Percentiles rank a stretch among this genome's conserved stretches.
These are phyloP conservation scores for Hypholoma sublateritium DNA, from an alignment of 768 basidiomycete species.

Conservation along the genomic window DNA sequence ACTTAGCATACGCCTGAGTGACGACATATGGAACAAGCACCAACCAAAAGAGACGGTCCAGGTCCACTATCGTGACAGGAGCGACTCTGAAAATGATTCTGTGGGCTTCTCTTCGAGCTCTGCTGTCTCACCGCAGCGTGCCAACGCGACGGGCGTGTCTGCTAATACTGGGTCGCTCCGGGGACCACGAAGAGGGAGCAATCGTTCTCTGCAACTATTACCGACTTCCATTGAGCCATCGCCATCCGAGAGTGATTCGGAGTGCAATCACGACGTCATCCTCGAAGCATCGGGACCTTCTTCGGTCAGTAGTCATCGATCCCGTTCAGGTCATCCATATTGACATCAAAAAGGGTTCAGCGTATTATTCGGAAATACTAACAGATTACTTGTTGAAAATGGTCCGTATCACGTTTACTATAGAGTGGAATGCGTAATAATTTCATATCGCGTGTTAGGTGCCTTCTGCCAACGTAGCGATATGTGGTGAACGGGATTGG, in stretches of 20 bases:
- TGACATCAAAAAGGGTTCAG: background rate
- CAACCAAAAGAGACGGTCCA: background rate
- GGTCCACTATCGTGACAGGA: background rate
- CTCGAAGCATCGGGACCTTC: background rate
- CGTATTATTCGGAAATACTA: background rate
- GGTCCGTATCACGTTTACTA: background rate
- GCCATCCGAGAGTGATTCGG: background rate
- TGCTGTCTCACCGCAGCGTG: background rate
- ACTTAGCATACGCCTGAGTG: constrained; percentile 1
- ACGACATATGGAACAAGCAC: background rate
- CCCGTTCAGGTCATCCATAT: background rate
- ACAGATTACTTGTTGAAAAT: background rate
- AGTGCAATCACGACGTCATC: background rate
- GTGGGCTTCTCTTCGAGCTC: background rate
- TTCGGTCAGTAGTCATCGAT: background rate
- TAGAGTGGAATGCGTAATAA: background rate
- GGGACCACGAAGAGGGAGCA: background rate
- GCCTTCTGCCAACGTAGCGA: background rate
- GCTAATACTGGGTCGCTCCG: background rate
- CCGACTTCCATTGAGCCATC: background rate
- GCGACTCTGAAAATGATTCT: background rate
- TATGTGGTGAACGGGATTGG: background rate
- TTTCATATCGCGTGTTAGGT: background rate
- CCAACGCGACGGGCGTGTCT: background rate
- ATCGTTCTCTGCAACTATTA: background rate